Evolutionary conservation across 2,329 filamentous ascomycete genomes (phyloP), one percentile per base, ranked within the genome.

Genomic region (Xylariaceae sp.): DNA sequence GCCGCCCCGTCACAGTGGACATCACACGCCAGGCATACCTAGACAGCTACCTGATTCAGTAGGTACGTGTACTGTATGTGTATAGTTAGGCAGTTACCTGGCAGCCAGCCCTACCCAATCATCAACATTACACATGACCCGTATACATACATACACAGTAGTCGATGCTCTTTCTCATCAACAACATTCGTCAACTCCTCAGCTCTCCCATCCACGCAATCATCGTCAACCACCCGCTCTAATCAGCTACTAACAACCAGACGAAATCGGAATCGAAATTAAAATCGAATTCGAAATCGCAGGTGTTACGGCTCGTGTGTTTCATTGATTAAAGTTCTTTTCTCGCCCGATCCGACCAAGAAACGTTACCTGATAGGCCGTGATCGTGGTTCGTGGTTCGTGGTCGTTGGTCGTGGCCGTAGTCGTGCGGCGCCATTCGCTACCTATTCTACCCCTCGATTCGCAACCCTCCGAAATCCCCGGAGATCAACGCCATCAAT

Each of bases 381-480:
- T n/a, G n/a, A n/a, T n/a, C n/a, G n/a, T n/a, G n/a, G n/a, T n/a
- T n/a, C n/a, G n/a, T n/a, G n/a, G n/a, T n/a, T n/a, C n/a, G n/a
- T n/a, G n/a, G n/a, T n/a, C n/a, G n/a, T n/a, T n/a, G n/a, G n/a
- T n/a, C n/a, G n/a, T n/a, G n/a, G n/a, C n/a, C n/a, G n/a, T 4
- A 37, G 9, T 14, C 32, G 5, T 37, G 32, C 32, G 32, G 32
- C 32, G 14, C 14, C 32, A 37, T 37, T 37, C 32, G 43, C 48
- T 52, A 56, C 49, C 54, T 48, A 48, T 48, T 48, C 48, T 52
- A 56, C 49, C 54, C 54, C 54, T 48, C 54, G 54, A 56, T 45
- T 43, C 20, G 18, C 54, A 20, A 48, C 29, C 40, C 37, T 42
- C 42, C 32, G 23, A 29, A 50, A 53, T 56, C 56, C 52, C 53